Base-by-base conservation (phyloP, 2,329 filamentous ascomycete species). In the Phyllosticta paracitricarpa region DNA sequence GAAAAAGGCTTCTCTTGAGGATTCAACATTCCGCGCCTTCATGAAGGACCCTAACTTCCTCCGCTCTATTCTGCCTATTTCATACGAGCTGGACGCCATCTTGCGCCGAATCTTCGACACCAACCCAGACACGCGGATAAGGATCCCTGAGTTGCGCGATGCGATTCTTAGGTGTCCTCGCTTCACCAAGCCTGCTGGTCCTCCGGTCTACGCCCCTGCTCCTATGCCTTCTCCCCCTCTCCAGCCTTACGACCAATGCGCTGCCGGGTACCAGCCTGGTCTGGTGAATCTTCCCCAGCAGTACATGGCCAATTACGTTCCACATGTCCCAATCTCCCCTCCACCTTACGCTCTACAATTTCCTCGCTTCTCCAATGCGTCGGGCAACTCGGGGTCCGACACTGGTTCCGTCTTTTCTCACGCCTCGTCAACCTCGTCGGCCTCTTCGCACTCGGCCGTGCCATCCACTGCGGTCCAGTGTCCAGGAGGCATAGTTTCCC, bases 21-120 rank as follows among this genome's bases (percentile, higher is more conserved):
- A 99, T 76, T 91, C 91, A 65, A 97, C 94, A 54, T 99, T 97
- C 82, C 85, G 89, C 70, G 92, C 92, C 60, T 97, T 89, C 77
- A 83, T 89, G 68, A 88, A 88, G 79, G 91, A 91, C 71, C 85
- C 85, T 64, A 87, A 88, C 71, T 99, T 97, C 75, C 79, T 99
- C 66, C 89, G 91, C 79, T 89, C 91, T 64, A 99, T 99, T 69
- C 82, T 99, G 62, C 93, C 94, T 24, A 78, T 99, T 70, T 92
- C 94, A 61, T 82, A 89, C 72, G 92, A 97, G 72, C 82, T 97
- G 73, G 92, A 97, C 78, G 81, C 84, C 71, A 95, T 99, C 65
- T 78, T 99, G 68, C 86, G 85, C 66, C 85, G 88, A 70, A 89
- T 97, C 69, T 99, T 99, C 75, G 87, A 93, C 71, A 84, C 86